These are phyloP conservation scores for Tetraselmis striata DNA, from an alignment of 139 green algal genomes.

Conservation along the genomic window DNA sequence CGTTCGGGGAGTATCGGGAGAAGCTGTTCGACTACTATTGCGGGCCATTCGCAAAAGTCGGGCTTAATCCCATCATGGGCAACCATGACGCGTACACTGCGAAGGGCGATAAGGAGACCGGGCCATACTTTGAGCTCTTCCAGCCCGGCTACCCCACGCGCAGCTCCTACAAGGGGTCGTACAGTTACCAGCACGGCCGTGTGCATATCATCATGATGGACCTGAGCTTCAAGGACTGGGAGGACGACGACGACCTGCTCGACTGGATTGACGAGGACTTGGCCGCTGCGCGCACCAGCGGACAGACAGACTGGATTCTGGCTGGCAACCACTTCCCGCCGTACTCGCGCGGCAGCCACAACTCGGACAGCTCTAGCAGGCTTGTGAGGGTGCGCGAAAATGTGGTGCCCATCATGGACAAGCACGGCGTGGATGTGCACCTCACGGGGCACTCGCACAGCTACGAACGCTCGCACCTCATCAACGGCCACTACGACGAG, in stretches of 20 bases:
- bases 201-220: constrained; percentile 4
- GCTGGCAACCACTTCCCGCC: background rate
- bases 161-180: background rate
- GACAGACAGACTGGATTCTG: constrained; percentile 1
- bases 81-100: constrained; percentile 4
- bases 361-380: background rate
- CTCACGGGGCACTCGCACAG: constrained; percentile 7
- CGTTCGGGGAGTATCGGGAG: background rate
- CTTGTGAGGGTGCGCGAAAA: background rate
- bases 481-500: background rate
- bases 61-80: background rate
- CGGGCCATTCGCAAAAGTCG: background rate
- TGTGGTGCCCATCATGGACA: constrained; percentile 4
- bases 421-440: constrained; percentile 5
- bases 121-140: background rate
- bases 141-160: too few species aligned
- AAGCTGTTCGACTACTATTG: background rate
- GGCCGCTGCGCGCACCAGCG: background rate
- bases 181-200: background rate
- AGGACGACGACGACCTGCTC: background rate
- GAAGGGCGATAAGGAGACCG: background rate
- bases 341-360: constrained; percentile 4
- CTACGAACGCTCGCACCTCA: constrained; percentile 9
- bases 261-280: constrained; percentile 1
- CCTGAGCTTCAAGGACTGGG: background rate